Base-by-base conservation (phyloP, 1,284 basidiomycete species). In the Golubevia sp. region DNA sequence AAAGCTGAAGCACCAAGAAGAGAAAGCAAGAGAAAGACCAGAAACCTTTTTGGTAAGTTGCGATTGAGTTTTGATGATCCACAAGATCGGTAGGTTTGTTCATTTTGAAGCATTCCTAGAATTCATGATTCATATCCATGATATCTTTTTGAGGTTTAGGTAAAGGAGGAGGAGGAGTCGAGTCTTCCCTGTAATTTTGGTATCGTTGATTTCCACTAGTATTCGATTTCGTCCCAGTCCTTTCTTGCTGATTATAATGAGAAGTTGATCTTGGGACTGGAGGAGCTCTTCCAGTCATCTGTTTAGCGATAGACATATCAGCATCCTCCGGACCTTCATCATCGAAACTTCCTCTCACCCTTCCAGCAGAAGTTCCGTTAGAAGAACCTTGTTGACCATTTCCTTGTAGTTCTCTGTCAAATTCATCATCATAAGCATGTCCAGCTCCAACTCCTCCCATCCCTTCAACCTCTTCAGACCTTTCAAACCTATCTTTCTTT, bases 301-400 rank as follows among this genome's bases (percentile, higher is more conserved):
- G 21, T 26, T 52, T 23, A 4, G 38, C 57, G 20, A 38, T 50
- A 48, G 24, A 63, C 21, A 26, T 30, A 50, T 63, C 63, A 26
- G 62, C 24, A 38, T 66, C 61, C 56, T 66, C 64, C 4, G 64
- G 64, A 21, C 64, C 64, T 18, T 66, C 64, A 18, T 49, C 21
- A 51, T 53, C 61, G n/a, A 62, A 27, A 23, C 58, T 62, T 24
- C 60, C 23, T 30, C 58, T 25, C 27, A 25, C 48, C 20, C 23
- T 44, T 20, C 59, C 59, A n/a, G 30, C 44, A 7, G 26, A 53
- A 30, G 13, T 21, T 24, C 18, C n/a, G 55, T 55, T 61, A 18
- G 62, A 34, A 3, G 61, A 61, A 20, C 25, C 59, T n/a, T n/a
- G n/a, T n/a, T n/a, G n/a, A n/a, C n/a, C n/a, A n/a, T n/a, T n/a